These are phyloP conservation scores for Agrocybe pediades DNA, from an alignment of 768 basidiomycete genomes.

Conservation along the genomic window DNA sequence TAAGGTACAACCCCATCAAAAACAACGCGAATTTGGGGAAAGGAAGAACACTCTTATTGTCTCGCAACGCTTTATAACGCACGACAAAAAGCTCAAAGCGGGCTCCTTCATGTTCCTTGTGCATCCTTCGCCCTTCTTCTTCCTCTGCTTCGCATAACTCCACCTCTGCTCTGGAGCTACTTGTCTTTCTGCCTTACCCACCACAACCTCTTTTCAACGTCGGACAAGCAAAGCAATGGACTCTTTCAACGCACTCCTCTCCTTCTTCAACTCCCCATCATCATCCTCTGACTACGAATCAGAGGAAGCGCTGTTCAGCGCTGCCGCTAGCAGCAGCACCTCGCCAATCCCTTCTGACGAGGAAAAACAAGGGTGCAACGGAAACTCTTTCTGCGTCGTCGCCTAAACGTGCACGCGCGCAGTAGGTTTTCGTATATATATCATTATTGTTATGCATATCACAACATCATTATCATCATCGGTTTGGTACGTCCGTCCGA, in stretches of 20 bases:
- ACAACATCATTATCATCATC: neutral
- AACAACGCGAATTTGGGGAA: too few relatives aligned
- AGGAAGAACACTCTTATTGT: too few relatives aligned
- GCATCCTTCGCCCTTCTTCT: too few relatives aligned
- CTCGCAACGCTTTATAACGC: too few relatives aligned
- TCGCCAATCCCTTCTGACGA: neutral
- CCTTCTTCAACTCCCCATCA: neutral
- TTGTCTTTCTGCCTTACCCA: too few relatives aligned
- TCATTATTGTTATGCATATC: too few relatives aligned
- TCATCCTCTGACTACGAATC: neutral
- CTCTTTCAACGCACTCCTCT: neutral
- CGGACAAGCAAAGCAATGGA: conserved; percentile 1
- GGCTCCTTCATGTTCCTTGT: too few relatives aligned
- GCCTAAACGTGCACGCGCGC: neutral
- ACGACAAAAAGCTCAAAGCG: too few relatives aligned
- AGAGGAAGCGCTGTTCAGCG: neutral
- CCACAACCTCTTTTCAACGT: neutral
- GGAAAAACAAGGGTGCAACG: neutral
- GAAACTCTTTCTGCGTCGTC: conserved; percentile 2
- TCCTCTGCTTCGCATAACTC: too few relatives aligned
- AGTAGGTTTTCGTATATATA: too few relatives aligned
- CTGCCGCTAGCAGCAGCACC: neutral
- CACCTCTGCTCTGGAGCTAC: too few relatives aligned
- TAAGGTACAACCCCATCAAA: too few relatives aligned
- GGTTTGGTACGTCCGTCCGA: neutral